phyloP scores from a whole-genome alignment of 305 asterid species.

The Plantago coronopus region DNA sequence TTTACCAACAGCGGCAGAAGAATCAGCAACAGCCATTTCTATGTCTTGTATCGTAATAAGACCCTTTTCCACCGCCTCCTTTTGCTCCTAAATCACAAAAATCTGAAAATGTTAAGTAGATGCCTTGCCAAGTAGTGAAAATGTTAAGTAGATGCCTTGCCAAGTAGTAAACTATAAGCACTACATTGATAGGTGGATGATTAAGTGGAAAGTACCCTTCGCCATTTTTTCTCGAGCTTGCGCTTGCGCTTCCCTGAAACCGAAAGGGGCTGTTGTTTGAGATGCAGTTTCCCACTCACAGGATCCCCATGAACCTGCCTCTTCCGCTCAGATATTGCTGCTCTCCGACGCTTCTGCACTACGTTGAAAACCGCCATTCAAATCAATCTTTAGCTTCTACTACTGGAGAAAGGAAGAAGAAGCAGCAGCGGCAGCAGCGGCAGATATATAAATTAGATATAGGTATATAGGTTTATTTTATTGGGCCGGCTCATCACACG shows the following conservation, averaged over 20 bases:
- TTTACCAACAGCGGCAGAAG: not conserved
- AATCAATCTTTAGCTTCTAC: not conserved
- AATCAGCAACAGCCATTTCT: constrained; percentile 70
- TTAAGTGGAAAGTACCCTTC: constrained; percentile 44
- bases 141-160: not conserved
- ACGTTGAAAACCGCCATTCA: constrained; percentile 66
- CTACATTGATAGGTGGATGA: not conserved
- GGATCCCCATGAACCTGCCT: constrained; percentile 62
- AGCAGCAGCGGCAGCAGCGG: no score
- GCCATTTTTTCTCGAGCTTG: constrained; percentile 81
- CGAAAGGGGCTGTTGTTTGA: constrained; percentile 46
- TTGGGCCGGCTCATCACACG: no score
- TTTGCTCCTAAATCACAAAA: constrained; percentile 55
- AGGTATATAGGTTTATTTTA: no score
- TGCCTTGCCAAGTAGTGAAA: not conserved
- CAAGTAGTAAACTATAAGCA: not conserved
- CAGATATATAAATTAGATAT: no score
- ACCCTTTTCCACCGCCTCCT: constrained; percentile 68
- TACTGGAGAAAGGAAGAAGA: no score
- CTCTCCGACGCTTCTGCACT: constrained; percentile 63
- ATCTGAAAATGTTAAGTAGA: not conserved
- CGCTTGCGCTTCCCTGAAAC: constrained; percentile 93
- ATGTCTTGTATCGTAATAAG: constrained; percentile 72
- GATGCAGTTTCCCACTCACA: constrained; percentile 52
- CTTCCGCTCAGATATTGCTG: constrained; percentile 48